phyloP scores from a whole-genome alignment of 2,329 filamentous ascomycete species.

The Orbilia blumenaviensis region DNA sequence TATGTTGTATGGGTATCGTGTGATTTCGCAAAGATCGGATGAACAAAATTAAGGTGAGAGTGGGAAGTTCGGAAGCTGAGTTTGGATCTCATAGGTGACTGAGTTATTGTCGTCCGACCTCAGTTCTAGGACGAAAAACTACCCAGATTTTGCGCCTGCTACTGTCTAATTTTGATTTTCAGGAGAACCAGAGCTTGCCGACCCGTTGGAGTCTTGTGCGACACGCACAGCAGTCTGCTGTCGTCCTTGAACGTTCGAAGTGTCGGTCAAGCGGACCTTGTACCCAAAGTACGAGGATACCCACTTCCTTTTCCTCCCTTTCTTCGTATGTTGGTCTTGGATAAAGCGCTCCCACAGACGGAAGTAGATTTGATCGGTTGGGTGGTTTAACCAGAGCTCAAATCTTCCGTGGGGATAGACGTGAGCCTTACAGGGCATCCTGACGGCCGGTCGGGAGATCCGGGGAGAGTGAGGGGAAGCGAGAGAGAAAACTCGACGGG shows the following conservation, averaged over 20 bases:
- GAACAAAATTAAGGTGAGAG: not conserved
- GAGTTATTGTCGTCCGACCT: not conserved
- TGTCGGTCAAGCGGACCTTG: conserved; percentile 40
- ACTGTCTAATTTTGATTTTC: not conserved
- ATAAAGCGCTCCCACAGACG: conserved; percentile 51
- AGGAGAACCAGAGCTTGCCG: conserved; percentile 6
- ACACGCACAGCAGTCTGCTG: conserved; percentile 20
- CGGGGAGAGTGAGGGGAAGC: not conserved
- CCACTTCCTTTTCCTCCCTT: conserved; percentile 49
- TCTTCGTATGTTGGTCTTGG: conserved; percentile 43
- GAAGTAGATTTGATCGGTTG: conserved; percentile 49
- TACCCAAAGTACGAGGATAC: conserved; percentile 52
- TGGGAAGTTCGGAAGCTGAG: not conserved
- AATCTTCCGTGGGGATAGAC: conserved; percentile 50
- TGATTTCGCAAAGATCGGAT: not conserved
- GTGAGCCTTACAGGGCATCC: conserved; percentile 53
- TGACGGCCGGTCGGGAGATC: not conserved
- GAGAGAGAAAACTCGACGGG: not conserved
- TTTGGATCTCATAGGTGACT: not conserved
- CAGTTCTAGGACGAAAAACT: not conserved
- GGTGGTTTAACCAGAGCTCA: conserved; percentile 50
- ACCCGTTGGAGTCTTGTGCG: conserved; percentile 6
- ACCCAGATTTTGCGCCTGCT: not conserved
- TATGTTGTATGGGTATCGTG: conserved; percentile 1
- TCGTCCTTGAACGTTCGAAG: conserved; percentile 9